Base-by-base conservation (phyloP, 176 grass and related monocot species). In the Rhipidocladum racemiflorum region DNA sequence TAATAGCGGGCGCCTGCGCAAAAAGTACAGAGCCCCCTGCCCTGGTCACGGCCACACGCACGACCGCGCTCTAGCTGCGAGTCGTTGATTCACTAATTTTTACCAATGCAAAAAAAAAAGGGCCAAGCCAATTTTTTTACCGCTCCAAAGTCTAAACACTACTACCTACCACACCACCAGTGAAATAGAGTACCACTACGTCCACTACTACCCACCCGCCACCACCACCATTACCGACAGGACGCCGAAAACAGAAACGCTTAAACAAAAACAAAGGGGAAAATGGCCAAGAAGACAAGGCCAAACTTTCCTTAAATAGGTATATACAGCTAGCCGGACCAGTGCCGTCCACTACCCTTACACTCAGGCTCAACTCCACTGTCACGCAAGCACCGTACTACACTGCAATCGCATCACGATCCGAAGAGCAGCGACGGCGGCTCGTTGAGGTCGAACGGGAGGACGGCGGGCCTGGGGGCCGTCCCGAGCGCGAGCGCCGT, bases 371-470 rank as follows among this genome's bases (percentile, higher is more conserved):
- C 17, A 11, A 32, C 36, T 3, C 67, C 7, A 14, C 46, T 16
- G 14, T 29, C 73, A 74, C 10, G 7, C n/a, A 11, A 18, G 39
- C 35, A 49, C 27, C 36, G 6, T 24, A 0, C 5, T 29, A 20
- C 28, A 10, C 60, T 46, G 63, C 28, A 7, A 46, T 24, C 27
- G 21, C 36, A n/a, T 83, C 74, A 79, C 14, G 81, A 34, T 12
- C 50, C 68, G 24, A 50, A 29, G 10, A 34, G 25, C 39, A 81
- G 74, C 91, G 86, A 51, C 43, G 86, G 86, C n/a, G 88, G 70
- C 83, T 91, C 80, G 91, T 94, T 94, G 70, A 94, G 91, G 72
- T 94, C 91, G 70, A 91, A 91, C 40, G 85, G 65, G 10, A 88
- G 65, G n/a, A 50, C 65, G 32, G 35, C 61, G 0, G 40, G 56